phyloP scores from a whole-genome alignment of 2,329 filamentous ascomycete genomes.

The Pseudogymnoascus sp. region DNA sequence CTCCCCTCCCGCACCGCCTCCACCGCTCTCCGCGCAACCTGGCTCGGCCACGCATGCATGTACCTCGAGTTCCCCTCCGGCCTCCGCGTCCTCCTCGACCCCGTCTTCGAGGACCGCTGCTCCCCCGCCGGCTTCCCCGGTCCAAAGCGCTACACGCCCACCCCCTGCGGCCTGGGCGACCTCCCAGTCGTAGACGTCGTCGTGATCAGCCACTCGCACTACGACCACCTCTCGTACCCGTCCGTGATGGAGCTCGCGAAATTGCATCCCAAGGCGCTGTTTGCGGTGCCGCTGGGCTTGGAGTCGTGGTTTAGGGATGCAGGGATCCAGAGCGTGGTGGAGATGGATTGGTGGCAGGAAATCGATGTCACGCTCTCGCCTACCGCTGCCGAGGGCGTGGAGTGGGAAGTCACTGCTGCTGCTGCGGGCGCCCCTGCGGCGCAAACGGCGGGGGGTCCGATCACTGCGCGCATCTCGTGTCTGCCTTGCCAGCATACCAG shows the following conservation, averaged over 20 bases:
- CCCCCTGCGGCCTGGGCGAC: conserved; percentile 69
- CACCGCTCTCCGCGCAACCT: conserved; percentile 69
- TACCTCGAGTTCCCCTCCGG: conserved; percentile 84
- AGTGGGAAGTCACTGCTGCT: conserved; percentile 19
- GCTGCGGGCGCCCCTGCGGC: conserved; percentile 26
- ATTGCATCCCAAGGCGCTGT: conserved; percentile 70
- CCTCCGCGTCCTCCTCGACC: conserved; percentile 84
- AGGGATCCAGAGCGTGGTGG: conserved; percentile 71
- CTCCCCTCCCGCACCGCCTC: conserved; percentile 44
- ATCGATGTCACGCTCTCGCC: conserved; percentile 60
- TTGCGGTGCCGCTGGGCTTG: conserved; percentile 79
- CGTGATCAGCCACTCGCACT: conserved; percentile 58
- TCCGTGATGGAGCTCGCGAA: conserved; percentile 65
- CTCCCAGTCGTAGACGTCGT: conserved; percentile 67
- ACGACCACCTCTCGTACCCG: conserved; percentile 79
- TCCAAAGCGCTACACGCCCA: conserved; percentile 70
- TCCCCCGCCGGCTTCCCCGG: conserved; percentile 64
- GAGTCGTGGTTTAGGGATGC: conserved; percentile 70
- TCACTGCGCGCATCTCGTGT: conserved; percentile 67
- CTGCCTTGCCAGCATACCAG: conserved; percentile 80
- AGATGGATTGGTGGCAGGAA: conserved; percentile 94
- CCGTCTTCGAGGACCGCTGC: conserved; percentile 84
- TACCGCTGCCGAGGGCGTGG: conserved; percentile 21
- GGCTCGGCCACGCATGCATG: conserved; percentile 93
- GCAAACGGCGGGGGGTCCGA: conserved; percentile 36